Conservation (phyloP, 2,329 filamentous ascomycete species). For the Fusarium sp. region DNA sequence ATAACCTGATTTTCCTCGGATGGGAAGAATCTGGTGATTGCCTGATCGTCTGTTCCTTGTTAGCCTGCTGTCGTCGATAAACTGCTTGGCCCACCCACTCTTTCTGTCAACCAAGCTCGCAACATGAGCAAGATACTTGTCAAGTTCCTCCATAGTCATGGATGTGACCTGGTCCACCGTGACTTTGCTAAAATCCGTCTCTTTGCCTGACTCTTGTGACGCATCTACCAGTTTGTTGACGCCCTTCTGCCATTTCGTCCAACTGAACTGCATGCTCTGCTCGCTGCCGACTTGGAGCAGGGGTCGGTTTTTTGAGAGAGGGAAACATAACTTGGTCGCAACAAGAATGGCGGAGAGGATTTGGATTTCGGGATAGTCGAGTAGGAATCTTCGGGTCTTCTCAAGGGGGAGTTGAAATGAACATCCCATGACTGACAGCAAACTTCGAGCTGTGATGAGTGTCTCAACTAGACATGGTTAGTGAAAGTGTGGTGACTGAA, state of each 20-base stretch:
- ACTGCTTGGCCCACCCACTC: conserved; percentile 40
- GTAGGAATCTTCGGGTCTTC: conserved; percentile 54
- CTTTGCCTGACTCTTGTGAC: conserved; percentile 15
- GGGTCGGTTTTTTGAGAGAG: conserved; percentile 67
- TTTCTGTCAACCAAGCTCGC: conserved; percentile 46
- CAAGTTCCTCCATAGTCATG: conserved; percentile 67
- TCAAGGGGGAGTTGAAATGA: conserved; percentile 60
- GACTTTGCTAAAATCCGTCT: conserved; percentile 57
- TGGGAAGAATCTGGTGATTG: conserved; percentile 50
- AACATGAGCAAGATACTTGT: conserved; percentile 66
- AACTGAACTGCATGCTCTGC: conserved; percentile 62
- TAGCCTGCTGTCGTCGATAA: background rate
- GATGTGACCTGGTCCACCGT: conserved; percentile 67
- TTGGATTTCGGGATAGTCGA: conserved; percentile 76
- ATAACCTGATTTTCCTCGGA: conserved; percentile 35
- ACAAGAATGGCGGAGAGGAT: conserved; percentile 75
- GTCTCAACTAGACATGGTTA: conserved; percentile 63
- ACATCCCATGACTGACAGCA: conserved; percentile 62
- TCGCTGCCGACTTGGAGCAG: conserved; percentile 41
- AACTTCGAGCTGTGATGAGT: conserved; percentile 48
- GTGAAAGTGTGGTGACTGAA: background rate
- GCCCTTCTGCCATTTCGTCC: conserved; percentile 70
- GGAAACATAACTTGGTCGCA: conserved; percentile 79
- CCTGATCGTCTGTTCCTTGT: conserved; percentile 41
- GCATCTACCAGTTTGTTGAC: conserved; percentile 48